Percentiles rank a stretch among this genome's conserved stretches.
Evolutionary conservation across 495 filamentous ascomycete species (phyloP).

Genomic region (Trichoderma parareesei): DNA sequence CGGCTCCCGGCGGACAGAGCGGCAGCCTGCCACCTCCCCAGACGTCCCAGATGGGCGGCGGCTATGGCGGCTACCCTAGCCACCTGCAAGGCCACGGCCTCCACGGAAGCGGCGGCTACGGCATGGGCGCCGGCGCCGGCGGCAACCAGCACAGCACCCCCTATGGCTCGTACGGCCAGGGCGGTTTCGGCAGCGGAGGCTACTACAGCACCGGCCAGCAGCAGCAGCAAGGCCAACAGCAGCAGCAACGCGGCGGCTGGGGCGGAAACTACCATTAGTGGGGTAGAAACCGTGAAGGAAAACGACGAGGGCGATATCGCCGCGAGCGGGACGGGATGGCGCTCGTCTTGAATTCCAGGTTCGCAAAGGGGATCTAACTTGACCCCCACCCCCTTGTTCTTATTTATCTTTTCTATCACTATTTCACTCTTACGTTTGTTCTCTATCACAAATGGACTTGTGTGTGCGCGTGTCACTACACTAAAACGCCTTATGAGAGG

Average conservation of each 20-base stretch:
- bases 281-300: constrained; percentile 5
- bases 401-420: not conserved
- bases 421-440: not conserved
- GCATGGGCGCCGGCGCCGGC: constrained; percentile 54
- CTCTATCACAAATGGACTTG: not conserved
- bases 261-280: constrained; percentile 60
- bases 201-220: constrained; percentile 41
- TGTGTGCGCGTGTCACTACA: constrained; percentile 1
- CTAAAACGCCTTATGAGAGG: not conserved
- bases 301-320: constrained; percentile 8
- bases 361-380: not conserved
- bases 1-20: constrained; percentile 48
- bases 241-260: constrained; percentile 48
- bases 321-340: constrained; percentile 2
- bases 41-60: constrained; percentile 44
- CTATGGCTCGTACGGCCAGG: constrained; percentile 50
- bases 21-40: constrained; percentile 72
- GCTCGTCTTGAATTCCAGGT: not conserved
- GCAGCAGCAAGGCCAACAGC: constrained; percentile 34
- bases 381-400: not conserved
- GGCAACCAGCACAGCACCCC: constrained; percentile 58
- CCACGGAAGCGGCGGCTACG: constrained; percentile 51
- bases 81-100: constrained; percentile 60
- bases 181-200: constrained; percentile 38
- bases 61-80: constrained; percentile 66